Evolutionary conservation across 1,284 basidiomycete genomes (phyloP), one percentile per base, ranked within the genome.

Genomic region (Ganoderma resinaceum): DNA sequence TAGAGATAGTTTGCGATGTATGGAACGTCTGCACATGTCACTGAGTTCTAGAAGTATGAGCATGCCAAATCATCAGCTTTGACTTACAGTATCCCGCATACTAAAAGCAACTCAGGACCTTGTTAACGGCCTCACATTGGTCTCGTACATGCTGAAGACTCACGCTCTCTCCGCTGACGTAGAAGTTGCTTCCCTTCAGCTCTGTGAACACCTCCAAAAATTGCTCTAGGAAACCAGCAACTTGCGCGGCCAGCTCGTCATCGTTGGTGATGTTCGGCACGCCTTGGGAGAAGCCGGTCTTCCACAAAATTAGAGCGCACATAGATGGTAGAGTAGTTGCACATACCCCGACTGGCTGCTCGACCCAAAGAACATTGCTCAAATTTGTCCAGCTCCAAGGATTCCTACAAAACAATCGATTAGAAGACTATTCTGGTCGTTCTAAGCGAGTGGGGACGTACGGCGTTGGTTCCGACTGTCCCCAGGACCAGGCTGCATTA

Each of bases 401-500:
- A 55, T 81, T 81, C 1, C 79, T 80, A 42, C 3, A 12, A 5
- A 49, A 52, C 11, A 18, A 35, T 20, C 18, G 18, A 33, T 58
- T 8, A 58, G 20, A 20, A 58, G 5, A 11, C 5, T 33, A 23
- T 58, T 35, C 31, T 29, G 2, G 12, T 8, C 2, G 20, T 38
- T 42, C 9, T 7, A 23, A 62, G 4, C 5, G 16, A 66, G 58
- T 37, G 16, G 29, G 1, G 33, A 72, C 80, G 55, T 72, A 83
- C 81, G 80, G 81, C 8, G 84, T 86, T 23, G 86, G 86, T 68
- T 79, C 81, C 2, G 86, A 72, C 75, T 87, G 87, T 40, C 87
- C 86, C 86, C 85, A 87, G 20, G 84, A 85, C 86, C 86, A 87
- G 26, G 84, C 85, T 87, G n/a, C 5, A 18, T 58, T 16, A 35